Evolutionary conservation across 2,329 filamentous ascomycete species (phyloP), one percentile per base, ranked within the genome.

Genomic region (Clarireedia hainanense): DNA sequence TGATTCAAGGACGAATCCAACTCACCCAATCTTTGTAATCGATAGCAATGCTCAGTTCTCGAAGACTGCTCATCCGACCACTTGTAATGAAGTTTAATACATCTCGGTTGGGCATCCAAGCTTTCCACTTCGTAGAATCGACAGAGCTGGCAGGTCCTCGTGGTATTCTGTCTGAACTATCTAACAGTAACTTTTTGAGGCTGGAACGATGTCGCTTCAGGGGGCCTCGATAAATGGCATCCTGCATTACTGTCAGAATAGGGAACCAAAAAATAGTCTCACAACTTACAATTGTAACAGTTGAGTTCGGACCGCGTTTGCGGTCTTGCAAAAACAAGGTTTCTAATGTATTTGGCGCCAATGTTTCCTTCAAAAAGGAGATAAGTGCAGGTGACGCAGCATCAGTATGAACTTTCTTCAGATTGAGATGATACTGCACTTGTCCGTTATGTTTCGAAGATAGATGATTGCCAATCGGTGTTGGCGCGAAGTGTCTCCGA

Each of bases 21-120:
- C 81, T 75, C 76, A 89, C 86, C 88, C 89, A 94, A 65, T 91
- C 86, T 62, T 80, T 83, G 69, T 87, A 89, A 59, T 89, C 80
- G 55, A 94, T 77, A 1, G 83, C 80, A 62, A 89, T 80, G 9
- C 86, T 85, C 26, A 94, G 73, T 70, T 94, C 88, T 55, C 79
- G 79, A 45, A 94, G 72, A 60, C 76, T 81, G 20, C 75, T 76
- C 88, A 94, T 90, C 57, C 83, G 83, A 5, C 88, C 88, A 66
- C 86, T 88, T 2, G 85, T 89, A 52, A 94, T 77, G 67, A 88
- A 94, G 0, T 79, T 76, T 46, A 94, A 68, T 40, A 89, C 80
- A 23, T 90, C 84, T 4, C 81, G 78, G 50, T 77, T 84, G 53
- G 89, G 75, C 68, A 85, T 81, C 89, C 89, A 94, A 60, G 81